Percentiles rank a stretch among this genome's conserved stretches.
These are phyloP conservation scores for Aspergillus sp. DNA, from an alignment of 2,329 filamentous ascomycete species.

Conservation along the genomic window DNA sequence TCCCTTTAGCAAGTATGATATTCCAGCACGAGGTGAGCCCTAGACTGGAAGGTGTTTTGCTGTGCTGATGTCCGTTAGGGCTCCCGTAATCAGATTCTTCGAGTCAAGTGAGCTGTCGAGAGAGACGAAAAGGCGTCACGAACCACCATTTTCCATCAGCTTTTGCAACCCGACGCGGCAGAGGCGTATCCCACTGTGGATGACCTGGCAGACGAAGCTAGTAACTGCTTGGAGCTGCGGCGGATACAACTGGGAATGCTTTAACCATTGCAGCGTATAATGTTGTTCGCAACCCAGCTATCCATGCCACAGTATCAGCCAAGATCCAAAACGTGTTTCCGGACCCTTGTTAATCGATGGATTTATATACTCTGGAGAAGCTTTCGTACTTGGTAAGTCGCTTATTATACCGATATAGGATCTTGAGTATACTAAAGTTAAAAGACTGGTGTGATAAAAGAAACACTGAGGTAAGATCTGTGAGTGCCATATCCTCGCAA, in stretches of 20 bases:
- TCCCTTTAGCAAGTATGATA: constrained; percentile 16
- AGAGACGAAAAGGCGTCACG: constrained; percentile 16
- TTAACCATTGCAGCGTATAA: constrained; percentile 33
- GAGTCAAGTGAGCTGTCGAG: constrained; percentile 19
- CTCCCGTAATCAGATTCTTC: constrained; percentile 14
- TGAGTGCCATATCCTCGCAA: neutral
- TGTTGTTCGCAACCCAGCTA: constrained; percentile 25
- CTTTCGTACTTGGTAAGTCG: constrained; percentile 33
- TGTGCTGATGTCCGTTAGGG: constrained; percentile 1
- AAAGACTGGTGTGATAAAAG: constrained; percentile 36
- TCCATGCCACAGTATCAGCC: constrained; percentile 22
- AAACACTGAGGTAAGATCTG: constrained; percentile 32
- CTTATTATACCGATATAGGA: too few species aligned
- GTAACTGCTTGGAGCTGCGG: constrained; percentile 29
- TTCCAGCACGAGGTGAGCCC: constrained; percentile 13
- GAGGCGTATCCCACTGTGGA: constrained; percentile 21
- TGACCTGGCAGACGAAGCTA: constrained; percentile 29
- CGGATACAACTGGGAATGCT: constrained; percentile 37
- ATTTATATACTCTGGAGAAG: constrained; percentile 32
- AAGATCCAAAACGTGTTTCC: constrained; percentile 35
- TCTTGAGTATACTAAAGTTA: neutral
- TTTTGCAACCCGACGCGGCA: constrained; percentile 16
- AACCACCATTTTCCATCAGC: constrained; percentile 24
- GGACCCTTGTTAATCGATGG: constrained; percentile 22
- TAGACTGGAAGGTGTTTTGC: neutral